Evolutionary conservation across 495 filamentous ascomycete species (phyloP).

Genomic region (Chlorociboria aeruginascens): DNA sequence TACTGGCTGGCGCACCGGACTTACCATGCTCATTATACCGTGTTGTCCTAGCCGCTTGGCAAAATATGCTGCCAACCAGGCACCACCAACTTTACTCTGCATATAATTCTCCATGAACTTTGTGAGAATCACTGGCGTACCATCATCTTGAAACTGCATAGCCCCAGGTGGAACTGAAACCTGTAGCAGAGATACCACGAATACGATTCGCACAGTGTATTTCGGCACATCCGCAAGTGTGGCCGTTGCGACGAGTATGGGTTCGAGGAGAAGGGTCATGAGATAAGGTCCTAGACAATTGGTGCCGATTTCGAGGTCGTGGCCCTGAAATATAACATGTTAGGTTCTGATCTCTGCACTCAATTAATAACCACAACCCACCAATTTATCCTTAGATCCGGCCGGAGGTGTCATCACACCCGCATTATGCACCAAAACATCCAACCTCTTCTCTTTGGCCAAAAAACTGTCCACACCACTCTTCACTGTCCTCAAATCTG

Average conservation of each 20-base stretch:
- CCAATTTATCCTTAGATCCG: conserved; percentile 20
- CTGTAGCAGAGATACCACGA: conserved; percentile 23
- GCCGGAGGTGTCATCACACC: conserved; percentile 31
- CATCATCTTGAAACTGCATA: conserved; percentile 18
- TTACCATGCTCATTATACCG: conserved; percentile 22
- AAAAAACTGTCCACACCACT: conserved; percentile 27
- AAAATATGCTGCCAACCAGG: conserved; percentile 27
- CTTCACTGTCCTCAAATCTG: conserved; percentile 34
- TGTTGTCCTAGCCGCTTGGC: conserved; percentile 20
- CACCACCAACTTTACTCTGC: conserved; percentile 29
- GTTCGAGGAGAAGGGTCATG: conserved; percentile 29
- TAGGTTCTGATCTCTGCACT: background rate
- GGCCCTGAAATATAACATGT: conserved; percentile 15
- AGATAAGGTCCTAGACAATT: conserved; percentile 38
- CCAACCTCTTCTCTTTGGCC: conserved; percentile 27
- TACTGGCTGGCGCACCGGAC: background rate
- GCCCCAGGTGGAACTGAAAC: conserved; percentile 18
- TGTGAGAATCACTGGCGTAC: conserved; percentile 12
- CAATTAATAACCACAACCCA: background rate
- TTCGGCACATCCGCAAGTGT: background rate
- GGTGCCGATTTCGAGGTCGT: conserved; percentile 35
- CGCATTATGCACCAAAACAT: conserved; percentile 40
- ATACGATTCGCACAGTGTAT: conserved; percentile 27
- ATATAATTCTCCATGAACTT: conserved; percentile 25
- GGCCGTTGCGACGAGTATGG: conserved; percentile 28